phyloP scores from a whole-genome alignment of 164 flowering plant species.

The Magnolia sinica region DNA sequence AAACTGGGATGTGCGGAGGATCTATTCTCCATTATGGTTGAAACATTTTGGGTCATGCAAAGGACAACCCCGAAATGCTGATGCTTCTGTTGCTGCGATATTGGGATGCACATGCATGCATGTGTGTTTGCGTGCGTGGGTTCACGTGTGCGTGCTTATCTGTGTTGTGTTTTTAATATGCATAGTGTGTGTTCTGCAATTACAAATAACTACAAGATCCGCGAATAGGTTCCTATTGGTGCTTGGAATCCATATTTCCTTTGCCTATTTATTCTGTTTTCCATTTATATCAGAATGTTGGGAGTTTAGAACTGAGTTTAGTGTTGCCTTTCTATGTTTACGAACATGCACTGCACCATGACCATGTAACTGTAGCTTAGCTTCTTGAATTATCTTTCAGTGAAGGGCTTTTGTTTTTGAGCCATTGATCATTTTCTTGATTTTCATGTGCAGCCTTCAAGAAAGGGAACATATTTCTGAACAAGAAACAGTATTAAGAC shows the following conservation, averaged over 20 bases:
- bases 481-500: conserved; percentile 73
- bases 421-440: not conserved
- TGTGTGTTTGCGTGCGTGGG: no score
- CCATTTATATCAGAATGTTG: not conserved
- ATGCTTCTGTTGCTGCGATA: no score
- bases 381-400: not conserved
- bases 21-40: no score
- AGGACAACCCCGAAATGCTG: no score
- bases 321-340: not conserved
- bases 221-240: not conserved
- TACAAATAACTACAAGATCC: not conserved
- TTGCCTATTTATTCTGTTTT: not conserved
- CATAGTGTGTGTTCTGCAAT: no score
- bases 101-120: no score
- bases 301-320: not conserved
- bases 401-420: not conserved
- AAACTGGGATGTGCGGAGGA: no score
- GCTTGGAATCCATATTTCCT: not conserved
- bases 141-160: no score
- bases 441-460: conserved; percentile 49
- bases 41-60: no score
- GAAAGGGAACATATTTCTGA: conserved; percentile 73
- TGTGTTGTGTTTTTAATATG: no score
- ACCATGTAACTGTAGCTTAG: not conserved
- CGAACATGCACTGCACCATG: not conserved